phyloP scores from a whole-genome alignment of 805 yeast species.

The Wickerhamiella occidentalis region DNA sequence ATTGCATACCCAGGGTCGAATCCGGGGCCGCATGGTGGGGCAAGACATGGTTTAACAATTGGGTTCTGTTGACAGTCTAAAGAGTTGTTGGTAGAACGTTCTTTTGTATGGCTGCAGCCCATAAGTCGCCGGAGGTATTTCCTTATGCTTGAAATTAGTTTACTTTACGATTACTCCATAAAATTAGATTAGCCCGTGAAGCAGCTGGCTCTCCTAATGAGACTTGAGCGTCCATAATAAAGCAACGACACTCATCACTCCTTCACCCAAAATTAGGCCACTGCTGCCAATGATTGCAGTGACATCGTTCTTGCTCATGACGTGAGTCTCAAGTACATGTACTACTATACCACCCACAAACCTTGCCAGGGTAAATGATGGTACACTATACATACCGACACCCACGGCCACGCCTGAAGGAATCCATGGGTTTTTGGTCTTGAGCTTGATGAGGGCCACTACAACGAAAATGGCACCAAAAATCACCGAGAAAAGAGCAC shows the following conservation, averaged over 20 bases:
- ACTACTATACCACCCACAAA: conserved; percentile 76
- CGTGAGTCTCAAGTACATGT: conserved; percentile 28
- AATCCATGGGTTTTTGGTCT: conserved; percentile 34
- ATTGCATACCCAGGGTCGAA: too few species aligned
- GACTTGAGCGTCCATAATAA: conserved; percentile 35
- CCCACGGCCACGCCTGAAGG: conserved; percentile 98
- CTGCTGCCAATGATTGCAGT: conserved; percentile 77
- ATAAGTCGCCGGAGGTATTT: too few species aligned
- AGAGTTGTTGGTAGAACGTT: too few species aligned
- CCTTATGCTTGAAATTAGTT: too few species aligned
- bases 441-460: conserved; percentile 39
- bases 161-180: too few species aligned
- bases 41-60: too few species aligned
- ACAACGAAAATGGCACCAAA: conserved; percentile 59
- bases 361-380: conserved; percentile 86
- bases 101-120: too few species aligned
- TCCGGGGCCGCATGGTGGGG: too few species aligned
- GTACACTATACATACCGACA: conserved; percentile 87
- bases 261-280: conserved; percentile 90
- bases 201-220: too few species aligned
- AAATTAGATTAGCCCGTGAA: too few species aligned
- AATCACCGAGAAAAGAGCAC: conserved; percentile 48
- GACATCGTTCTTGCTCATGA: conserved; percentile 37
- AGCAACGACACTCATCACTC: conserved; percentile 69
- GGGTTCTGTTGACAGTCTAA: too few species aligned